Base-by-base conservation (phyloP, 257 asterid species). In the Linderniella brevidens region DNA sequence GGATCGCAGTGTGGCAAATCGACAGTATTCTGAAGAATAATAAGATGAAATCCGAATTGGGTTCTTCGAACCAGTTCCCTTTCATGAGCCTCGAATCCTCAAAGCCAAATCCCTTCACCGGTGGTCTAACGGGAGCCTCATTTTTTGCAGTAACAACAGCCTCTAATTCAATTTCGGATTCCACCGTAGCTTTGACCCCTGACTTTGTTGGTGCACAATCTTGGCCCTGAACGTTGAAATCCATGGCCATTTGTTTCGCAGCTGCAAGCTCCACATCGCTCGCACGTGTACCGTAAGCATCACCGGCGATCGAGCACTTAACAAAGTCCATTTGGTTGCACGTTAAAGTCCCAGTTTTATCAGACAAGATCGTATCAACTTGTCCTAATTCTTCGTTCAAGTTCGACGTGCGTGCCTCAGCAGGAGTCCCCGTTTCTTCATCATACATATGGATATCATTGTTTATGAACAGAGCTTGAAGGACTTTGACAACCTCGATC, bases 271-370 rank as follows among this genome's bases (percentile, higher is more conserved):
- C 99, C 5, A 90, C 94, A 47, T 85, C 94, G 67, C 99, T 79
- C 46, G 93, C 76, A 11, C 72, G 69, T 60, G 68, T 71, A 13
- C 99, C 99, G 51, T 85, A 90, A 44, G 92, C 59, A 19, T 57
- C 56, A 49, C 99, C 99, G 48, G 88, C 99, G 64, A 90, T 85
- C 48, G 99, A 90, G 75, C 99, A 85, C 59, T 90, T 90, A 37
- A 90, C 84, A 58, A 90, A 90, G 60, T 90, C 99, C 96, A 90
- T 90, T 61, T 90, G 99, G 71, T 90, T 90, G 71, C 99, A 85
- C 8, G 99, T 90, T 68, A 90, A 77, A 17, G 99, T 90, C 55
- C 99, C 99, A 4, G 99, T 90, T 81, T 90, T 90, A 63, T 90
- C 99, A 4, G 99, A 85, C 42, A 90, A 92, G 52, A 90, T 79